phyloP scores from a whole-genome alignment of 768 basidiomycete species.

The Lactifluus piperatus region DNA sequence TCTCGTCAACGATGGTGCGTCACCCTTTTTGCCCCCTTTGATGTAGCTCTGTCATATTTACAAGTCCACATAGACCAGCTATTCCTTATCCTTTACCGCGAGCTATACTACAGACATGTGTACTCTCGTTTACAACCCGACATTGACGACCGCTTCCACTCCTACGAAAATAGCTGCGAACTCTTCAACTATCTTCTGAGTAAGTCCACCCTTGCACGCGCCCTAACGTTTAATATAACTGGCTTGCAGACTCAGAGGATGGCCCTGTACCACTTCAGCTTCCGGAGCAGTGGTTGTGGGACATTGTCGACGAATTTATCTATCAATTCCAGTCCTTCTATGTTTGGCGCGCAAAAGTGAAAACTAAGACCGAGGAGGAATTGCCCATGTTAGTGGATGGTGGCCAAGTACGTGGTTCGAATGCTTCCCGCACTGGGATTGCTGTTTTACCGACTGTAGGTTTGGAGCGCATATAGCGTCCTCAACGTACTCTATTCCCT shows the following conservation, averaged over 20 bases:
- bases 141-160: slow-evolving; percentile 96
- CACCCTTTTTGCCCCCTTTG: not conserved
- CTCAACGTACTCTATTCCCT: slow-evolving; percentile 97
- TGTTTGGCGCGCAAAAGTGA: slow-evolving; percentile 79
- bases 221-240: not conserved
- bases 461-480: slow-evolving; percentile 98
- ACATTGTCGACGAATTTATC: slow-evolving; percentile 94
- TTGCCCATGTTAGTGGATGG: slow-evolving; percentile 72
- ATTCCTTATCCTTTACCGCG: slow-evolving; percentile 94
- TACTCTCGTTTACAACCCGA: slow-evolving; percentile 93
- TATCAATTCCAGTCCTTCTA: slow-evolving; percentile 98
- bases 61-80: slow-evolving; percentile 58
- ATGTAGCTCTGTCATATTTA: not conserved
- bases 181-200: slow-evolving; percentile 96
- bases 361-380: slow-evolving; percentile 86
- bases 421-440: not conserved
- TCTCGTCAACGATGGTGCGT: slow-evolving; percentile 83
- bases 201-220: slow-evolving; percentile 31
- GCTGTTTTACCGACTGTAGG: slow-evolving; percentile 33
- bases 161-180: slow-evolving; percentile 96
- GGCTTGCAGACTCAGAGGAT: slow-evolving; percentile 64
- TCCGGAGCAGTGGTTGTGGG: slow-evolving; percentile 98
- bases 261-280: slow-evolving; percentile 89
- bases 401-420: slow-evolving; percentile 36
- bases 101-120: slow-evolving; percentile 91